Base-by-base conservation (phyloP, 306 rosid genomes). In the Dicorynia guianensis region DNA sequence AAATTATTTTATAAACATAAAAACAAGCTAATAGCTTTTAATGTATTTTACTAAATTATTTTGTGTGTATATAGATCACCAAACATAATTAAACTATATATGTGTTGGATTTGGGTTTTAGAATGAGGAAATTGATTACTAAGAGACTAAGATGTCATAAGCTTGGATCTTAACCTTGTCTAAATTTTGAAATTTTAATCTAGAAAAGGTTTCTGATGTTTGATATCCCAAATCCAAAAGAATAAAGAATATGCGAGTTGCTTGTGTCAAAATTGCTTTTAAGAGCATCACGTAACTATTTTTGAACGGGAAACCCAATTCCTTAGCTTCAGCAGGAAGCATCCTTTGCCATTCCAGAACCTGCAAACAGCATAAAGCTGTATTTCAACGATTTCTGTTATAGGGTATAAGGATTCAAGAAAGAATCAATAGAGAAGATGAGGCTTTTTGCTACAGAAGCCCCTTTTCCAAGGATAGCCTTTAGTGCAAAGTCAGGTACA, bases 391-490 rank as follows among this genome's bases (percentile, higher is more conserved):
- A 57, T 14, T n/a, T 69, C 42, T 12, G 18, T 7, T 42, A 64
- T 35, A 33, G 57, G 55, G 53, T 52, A 75, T 2, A 63, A 62
- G 15, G 43, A 72, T 8, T 6, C 14, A 40, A 67, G 11, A 40
- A 20, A 36, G 42, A 50, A 49, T 19, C 18, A 36, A 7, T 11
- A 57, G 20, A 30, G 44, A 69, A 35, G 10, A 58, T 3, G 17
- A 11, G 14, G 36, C 30, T 75, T 54, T 81, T 93, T 85, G 91
- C 99, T 96, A 95, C 97, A 50, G 87, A 7, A 78, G 97, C 96
- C 38, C 99, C 97, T 88, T 95, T 97, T 62, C 97, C 98, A 17
- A 95, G 97, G 56, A 95, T 93, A 17, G 97, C 99, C 80, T 95
- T 92, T 82, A 95, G 88, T 0, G 99, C 99, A 56, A 92, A 80